These are phyloP conservation scores for Coniochaeta prunicola DNA, from an alignment of 2,329 filamentous ascomycete genomes.

Conservation along the genomic window DNA sequence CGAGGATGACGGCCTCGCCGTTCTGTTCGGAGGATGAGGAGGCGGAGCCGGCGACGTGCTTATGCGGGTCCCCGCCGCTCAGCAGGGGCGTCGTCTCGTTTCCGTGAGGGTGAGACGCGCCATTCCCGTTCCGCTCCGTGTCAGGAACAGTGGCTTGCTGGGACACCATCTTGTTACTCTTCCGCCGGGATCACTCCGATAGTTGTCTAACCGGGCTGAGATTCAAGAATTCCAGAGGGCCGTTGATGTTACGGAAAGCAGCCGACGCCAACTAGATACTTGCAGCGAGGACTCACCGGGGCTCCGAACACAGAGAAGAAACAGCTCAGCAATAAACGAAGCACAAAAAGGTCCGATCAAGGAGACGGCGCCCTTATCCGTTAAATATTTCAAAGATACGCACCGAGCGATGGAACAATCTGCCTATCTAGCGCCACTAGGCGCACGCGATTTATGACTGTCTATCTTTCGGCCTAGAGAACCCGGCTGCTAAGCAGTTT, in stretches of 20 bases:
- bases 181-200: neutral
- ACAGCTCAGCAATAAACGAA: neutral
- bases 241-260: neutral
- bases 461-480: neutral
- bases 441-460: neutral
- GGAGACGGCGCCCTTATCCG: neutral
- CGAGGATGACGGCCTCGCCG: constrained; percentile 39
- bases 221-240: neutral
- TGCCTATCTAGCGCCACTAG: neutral
- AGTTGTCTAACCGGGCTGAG: neutral
- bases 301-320: neutral
- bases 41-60: neutral
- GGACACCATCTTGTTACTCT: neutral
- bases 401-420: neutral
- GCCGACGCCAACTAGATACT: neutral
- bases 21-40: neutral
- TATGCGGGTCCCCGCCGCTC: neutral
- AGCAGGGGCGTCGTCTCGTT: neutral
- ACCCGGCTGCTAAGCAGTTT: neutral
- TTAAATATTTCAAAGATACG: neutral
- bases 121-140: neutral
- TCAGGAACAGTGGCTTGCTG: neutral
- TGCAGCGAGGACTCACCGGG: neutral
- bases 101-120: neutral
- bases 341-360: neutral